A percentile compares a stretch with the other conserved stretches of the same genome.
Evolutionary conservation across 2,329 filamentous ascomycete genomes (phyloP).

Genomic region (Elsinoe perseae): DNA sequence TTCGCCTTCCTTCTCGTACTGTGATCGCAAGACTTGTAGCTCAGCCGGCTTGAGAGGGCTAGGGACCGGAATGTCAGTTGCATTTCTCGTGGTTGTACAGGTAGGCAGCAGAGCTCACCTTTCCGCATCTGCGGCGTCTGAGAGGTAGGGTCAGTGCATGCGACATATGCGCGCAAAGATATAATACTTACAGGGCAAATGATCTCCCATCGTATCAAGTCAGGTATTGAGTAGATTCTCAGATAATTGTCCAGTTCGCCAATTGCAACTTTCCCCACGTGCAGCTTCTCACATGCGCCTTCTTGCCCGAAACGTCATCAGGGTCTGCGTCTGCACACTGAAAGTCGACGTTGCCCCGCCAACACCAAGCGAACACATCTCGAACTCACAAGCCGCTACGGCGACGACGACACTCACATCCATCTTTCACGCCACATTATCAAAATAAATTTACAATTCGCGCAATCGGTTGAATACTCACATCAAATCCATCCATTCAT

Average conservation of each 20-base stretch:
- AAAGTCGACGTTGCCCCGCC: neutral
- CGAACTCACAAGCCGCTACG: neutral
- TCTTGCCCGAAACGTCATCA: constrained; percentile 1
- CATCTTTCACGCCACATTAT: neutral
- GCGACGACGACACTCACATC: constrained; percentile 6
- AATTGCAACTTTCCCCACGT: constrained; percentile 9
- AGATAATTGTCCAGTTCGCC: neutral
- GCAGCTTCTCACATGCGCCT: constrained; percentile 8
- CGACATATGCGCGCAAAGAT: constrained; percentile 4
- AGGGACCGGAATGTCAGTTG: constrained; percentile 18
- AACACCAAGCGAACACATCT: neutral
- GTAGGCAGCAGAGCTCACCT: constrained; percentile 50
- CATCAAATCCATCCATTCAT: neutral
- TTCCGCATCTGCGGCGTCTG: constrained; percentile 96
- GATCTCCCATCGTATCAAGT: constrained; percentile 34
- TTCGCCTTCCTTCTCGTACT: constrained; percentile 96
- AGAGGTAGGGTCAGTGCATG: constrained; percentile 25
- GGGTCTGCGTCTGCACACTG: neutral
- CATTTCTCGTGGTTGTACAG: neutral
- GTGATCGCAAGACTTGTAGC: constrained; percentile 81
- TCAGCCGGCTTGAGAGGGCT: constrained; percentile 87
- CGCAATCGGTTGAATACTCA: neutral
- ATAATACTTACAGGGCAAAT: constrained; percentile 42
- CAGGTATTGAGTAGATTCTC: neutral
- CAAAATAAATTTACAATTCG: too few species aligned